Evolutionary conservation across 257 asterid genomes (phyloP), one percentile per base, ranked within the genome.

Genomic region (Przewalskia tangutica): DNA sequence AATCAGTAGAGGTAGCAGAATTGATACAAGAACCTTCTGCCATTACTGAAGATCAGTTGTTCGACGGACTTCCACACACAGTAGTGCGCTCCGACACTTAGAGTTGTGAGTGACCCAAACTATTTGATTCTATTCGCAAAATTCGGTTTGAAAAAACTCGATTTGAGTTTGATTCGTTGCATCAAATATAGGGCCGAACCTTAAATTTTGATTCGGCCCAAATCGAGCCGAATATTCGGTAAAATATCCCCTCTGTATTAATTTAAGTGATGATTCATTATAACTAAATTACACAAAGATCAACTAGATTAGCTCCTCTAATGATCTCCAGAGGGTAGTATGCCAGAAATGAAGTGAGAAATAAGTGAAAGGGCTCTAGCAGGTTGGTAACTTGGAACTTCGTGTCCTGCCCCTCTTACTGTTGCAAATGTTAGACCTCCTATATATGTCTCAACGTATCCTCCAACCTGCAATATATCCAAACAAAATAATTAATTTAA

Each of bases 311-410:
- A 55, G n/a, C 8, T 55, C 2, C 7, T 14, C 14, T 55, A 73
- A 73, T 13, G 4, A 23, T 20, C 14, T 11, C 44, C 60, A 3
- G 79, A 42, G 11, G 79, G 79, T 48, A 50, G 1, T 0, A 54
- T 55, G 0, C 51, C 70, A 16, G 81, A 55, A 9, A 78, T 38
- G 40, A 78, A 78, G 8, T 78, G 82, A 56, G 66, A 78, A 78
- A 78, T 77, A 0, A 77, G 81, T 0, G 81, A 77, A 0, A 77
- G 2, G 42, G 81, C 81, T 77, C 81, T 77, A 34, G 54, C 54
- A n/a, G 81, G 81, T 23, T 77, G 38, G n/a, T 56, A 78, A 56
- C 82, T 78, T 17, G 82, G 82, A 6, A 78, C 81, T 59, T 77
- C 67, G 55, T 77, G 81, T 54, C 81, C 81, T 0, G 81, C 81